Evolutionary conservation across 805 yeast species (phyloP).

Genomic region (Saccharomycopsis sp.): DNA sequence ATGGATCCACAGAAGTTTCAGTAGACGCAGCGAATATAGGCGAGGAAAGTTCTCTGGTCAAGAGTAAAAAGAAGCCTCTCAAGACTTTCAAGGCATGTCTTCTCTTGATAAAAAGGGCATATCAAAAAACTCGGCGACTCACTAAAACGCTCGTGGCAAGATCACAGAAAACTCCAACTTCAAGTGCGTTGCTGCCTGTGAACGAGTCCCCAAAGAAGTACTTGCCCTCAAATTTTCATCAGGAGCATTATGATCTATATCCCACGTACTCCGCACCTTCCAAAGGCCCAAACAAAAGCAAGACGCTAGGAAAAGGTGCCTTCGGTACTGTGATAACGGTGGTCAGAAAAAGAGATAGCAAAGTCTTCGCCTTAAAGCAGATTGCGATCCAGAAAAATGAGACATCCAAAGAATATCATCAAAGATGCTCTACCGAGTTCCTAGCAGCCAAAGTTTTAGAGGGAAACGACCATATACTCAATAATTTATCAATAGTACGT

Average conservation of each 20-base stretch:
- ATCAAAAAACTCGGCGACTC: too few relatives aligned
- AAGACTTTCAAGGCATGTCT: too few relatives aligned
- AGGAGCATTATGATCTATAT: conserved; percentile 39
- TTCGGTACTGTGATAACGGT: conserved; percentile 47
- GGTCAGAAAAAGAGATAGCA: conserved; percentile 31
- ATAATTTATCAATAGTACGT: conserved; percentile 46
- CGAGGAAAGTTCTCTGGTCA: too few relatives aligned
- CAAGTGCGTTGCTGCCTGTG: conserved; percentile 52
- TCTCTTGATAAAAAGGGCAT: too few relatives aligned
- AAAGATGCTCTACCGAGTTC: conserved; percentile 55
- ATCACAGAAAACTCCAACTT: too few relatives aligned
- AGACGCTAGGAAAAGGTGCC: conserved; percentile 63
- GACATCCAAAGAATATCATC: conserved; percentile 54
- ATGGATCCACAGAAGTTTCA: too few relatives aligned
- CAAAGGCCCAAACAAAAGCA: conserved; percentile 30
- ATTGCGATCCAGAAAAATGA: conserved; percentile 55
- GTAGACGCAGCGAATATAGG: too few relatives aligned
- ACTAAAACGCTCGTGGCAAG: too few relatives aligned
- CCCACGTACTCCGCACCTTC: conserved; percentile 47
- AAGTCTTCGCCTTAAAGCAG: conserved; percentile 55
- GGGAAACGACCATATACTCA: conserved; percentile 53
- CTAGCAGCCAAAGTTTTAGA: conserved; percentile 47
- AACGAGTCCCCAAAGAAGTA: conserved; percentile 56
- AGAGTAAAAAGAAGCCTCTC: too few relatives aligned
- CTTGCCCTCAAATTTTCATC: conserved; percentile 47